Evolutionary conservation across 177 flowering plant species (phyloP), one percentile per base, ranked within the genome.

Genomic region (Vitis hybrid): DNA sequence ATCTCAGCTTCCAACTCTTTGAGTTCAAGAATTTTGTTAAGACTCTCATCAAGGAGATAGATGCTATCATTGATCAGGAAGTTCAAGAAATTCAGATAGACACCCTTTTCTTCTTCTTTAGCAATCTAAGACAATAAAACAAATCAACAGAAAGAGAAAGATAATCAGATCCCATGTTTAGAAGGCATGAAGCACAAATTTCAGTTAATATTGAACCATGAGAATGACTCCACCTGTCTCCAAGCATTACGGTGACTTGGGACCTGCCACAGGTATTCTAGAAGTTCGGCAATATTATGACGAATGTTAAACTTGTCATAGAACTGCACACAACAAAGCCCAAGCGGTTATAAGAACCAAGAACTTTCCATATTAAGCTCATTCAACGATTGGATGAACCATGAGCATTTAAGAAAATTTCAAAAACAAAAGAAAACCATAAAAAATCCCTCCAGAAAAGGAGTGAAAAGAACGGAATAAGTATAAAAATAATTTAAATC

Each of bases 301-400:
- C 99, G 94, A 72, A 96, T 96, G 82, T 96, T 93, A 80, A 96
- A 96, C 83, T 96, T 96, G 85, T 96, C 99, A 75, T 96, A 96
- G 73, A 96, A 96, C 99, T 96, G 95, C 83, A 82, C 3, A 63
- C 62, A 61, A 62, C 32, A 56, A 52, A 7, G 62, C 32, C 46
- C 27, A 56, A 70, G 52, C 3, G 30, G 56, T 27, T 13, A 35
- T n/a, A 70, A 11, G 13, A 69, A 18, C 18, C 4, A 5, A 62
- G 3, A 56, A 27, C 21, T 52, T n/a, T 13, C 46, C 49, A 30
- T 10, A 18, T 57, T 67, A 27, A 56, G 18, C 30, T n/a, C 40
- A 51, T 18, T 15, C 1, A 18, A 65, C 5, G 51, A 54, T 52
- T 52, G 59, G 32, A 35, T 3, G 2, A 52, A 35, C 6, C 12